A percentile compares a stretch with the other conserved stretches of the same genome.
Evolutionary conservation across 2,329 filamentous ascomycete genomes (phyloP).

Genomic region (Cladosporium halotolerans): DNA sequence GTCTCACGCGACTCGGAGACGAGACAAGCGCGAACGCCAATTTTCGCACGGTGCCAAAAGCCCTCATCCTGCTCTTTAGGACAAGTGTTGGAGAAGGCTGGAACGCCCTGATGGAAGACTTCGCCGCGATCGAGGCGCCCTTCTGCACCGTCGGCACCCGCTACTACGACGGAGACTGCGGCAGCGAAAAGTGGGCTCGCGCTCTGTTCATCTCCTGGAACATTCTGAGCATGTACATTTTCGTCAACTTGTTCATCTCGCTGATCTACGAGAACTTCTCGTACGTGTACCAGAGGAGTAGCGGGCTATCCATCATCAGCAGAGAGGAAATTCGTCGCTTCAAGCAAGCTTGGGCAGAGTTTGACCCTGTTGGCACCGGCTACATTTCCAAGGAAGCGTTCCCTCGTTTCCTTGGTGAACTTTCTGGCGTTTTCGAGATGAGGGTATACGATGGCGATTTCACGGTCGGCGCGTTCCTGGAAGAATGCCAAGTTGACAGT

Average conservation of each 20-base stretch:
- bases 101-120: slow-evolving; percentile 97
- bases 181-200: slow-evolving; percentile 81
- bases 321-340: slow-evolving; percentile 92
- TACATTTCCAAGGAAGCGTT: slow-evolving; percentile 88
- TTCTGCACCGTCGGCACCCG: slow-evolving; percentile 65
- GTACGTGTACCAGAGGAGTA: slow-evolving; percentile 96
- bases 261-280: slow-evolving; percentile 99
- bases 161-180: slow-evolving; percentile 88
- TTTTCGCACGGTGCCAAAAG: slow-evolving; percentile 88
- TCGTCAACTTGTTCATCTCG: slow-evolving; percentile 95
- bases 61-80: slow-evolving; percentile 84
- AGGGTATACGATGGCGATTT: slow-evolving; percentile 89
- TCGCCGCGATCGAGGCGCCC: slow-evolving; percentile 69
- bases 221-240: slow-evolving; percentile 99
- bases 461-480: slow-evolving; percentile 78
- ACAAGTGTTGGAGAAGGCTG: slow-evolving; percentile 93
- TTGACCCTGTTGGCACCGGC: slow-evolving; percentile 84
- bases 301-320: slow-evolving; percentile 82
- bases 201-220: slow-evolving; percentile 95
- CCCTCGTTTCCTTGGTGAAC: slow-evolving; percentile 76
- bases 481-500: slow-evolving; percentile 62
- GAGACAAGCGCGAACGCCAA: slow-evolving; percentile 75
- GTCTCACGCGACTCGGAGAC: slow-evolving; percentile 77
- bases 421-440: slow-evolving; percentile 96
- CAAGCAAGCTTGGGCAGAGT: slow-evolving; percentile 96